phyloP scores from a whole-genome alignment of 2,329 filamentous ascomycete species.

The Fusarium napiforme region DNA sequence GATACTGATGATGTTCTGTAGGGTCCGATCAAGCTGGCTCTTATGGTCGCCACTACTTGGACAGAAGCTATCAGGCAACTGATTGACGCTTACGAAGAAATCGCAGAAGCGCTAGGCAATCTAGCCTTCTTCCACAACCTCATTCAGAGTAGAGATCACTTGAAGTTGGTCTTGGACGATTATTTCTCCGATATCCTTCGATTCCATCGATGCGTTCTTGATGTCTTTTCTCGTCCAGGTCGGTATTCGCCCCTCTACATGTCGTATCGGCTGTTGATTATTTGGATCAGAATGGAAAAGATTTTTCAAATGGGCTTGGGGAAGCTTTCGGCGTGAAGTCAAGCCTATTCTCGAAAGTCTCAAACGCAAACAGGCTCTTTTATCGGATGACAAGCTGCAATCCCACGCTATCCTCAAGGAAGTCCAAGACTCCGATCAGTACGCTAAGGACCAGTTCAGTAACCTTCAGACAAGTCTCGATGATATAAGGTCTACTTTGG shows the following conservation, averaged over 20 bases:
- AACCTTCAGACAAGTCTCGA: rapidly evolving
- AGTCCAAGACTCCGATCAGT: neutral
- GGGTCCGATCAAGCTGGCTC: slow-evolving; percentile 4
- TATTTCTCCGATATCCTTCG: neutral
- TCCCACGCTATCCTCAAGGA: neutral
- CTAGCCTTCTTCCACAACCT: neutral
- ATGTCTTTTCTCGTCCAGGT: neutral
- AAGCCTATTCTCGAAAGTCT: neutral
- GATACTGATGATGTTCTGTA: rapidly evolving
- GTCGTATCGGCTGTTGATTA: rapidly evolving
- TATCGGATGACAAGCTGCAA: neutral
- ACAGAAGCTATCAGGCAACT: neutral
- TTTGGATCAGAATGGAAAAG: neutral
- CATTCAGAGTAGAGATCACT: neutral
- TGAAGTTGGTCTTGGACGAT: neutral
- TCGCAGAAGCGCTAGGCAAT: rapidly evolving
- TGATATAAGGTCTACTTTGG: rapidly evolving
- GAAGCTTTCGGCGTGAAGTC: rapidly evolving
- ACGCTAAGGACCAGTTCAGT: rapidly evolving
- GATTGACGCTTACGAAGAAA: neutral
- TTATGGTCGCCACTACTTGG: neutral
- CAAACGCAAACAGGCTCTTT: neutral
- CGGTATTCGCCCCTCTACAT: too few species aligned
- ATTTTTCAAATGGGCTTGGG: rapidly evolving
- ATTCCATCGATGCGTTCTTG: rapidly evolving